Conservation (phyloP, 768 basidiomycete species). For the Mycena albidolilacea region DNA sequence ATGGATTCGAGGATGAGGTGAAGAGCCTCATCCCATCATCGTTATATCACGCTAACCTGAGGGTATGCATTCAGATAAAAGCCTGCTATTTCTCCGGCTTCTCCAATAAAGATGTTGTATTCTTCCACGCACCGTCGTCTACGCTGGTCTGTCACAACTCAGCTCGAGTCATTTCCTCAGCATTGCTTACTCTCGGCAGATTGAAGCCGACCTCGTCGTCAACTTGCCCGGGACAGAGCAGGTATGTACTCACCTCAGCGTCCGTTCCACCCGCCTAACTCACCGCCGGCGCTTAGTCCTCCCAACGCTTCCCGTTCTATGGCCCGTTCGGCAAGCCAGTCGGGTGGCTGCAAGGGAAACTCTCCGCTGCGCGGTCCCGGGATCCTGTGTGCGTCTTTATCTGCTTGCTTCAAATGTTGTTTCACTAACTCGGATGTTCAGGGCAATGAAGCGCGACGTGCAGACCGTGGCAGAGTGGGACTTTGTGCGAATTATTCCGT, state of each 20-base stretch:
- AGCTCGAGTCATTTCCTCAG: no score
- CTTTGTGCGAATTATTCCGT: constrained; percentile 82
- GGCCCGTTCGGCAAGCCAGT: constrained; percentile 51
- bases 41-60: neutral
- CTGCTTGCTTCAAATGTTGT: neutral
- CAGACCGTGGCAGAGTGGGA: constrained; percentile 80
- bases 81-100: constrained; percentile 75
- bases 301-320: constrained; percentile 42
- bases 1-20: constrained; percentile 84
- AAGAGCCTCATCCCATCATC: constrained; percentile 4
- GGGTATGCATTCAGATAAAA: constrained; percentile 54
- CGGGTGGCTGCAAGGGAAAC: constrained; percentile 52
- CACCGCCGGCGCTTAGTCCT: constrained; percentile 20
- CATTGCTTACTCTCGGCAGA: constrained; percentile 30
- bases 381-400: constrained; percentile 56
- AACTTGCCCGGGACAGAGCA: constrained; percentile 88
- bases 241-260: constrained; percentile 47
- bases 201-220: constrained; percentile 87
- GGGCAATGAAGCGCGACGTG: constrained; percentile 76
- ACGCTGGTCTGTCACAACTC: constrained; percentile 54
- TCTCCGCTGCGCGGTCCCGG: constrained; percentile 48
- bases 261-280: neutral
- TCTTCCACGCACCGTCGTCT: constrained; percentile 79
- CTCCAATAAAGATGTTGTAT: constrained; percentile 86
- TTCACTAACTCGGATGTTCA: constrained; percentile 27